Evolutionary conservation across 164 flowering plant species (phyloP), one percentile per base, ranked within the genome.

Genomic region (Chloranthus sessilifolius): DNA sequence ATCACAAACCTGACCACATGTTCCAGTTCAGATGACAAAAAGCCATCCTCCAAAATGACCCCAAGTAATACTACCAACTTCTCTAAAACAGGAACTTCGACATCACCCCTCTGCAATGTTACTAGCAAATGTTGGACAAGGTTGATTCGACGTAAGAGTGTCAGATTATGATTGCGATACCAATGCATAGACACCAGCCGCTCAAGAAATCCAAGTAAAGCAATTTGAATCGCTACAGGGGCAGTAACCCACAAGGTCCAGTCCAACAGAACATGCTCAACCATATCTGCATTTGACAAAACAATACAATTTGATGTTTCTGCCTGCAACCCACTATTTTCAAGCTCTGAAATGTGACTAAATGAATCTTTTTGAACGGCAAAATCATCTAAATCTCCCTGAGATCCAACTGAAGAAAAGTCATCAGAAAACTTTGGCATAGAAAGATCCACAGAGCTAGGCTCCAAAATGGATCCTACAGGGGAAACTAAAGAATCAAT

Each of bases 201-300:
- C 75, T 89, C 99, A 48, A 94, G 95, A 76, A 94, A 94, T 19
- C 88, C 90, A 44, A 94, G 70, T 26, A 94, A 69, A 14, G 97
- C 75, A 74, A 94, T 85, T 63, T 94, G 99, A 61, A 89, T 76
- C 10, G 96, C 63, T 61, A 89, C 71, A 20, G 92, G 80, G 43
- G 96, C 82, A 6, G 75, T 73, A 26, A 94, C 99, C 99, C 99
- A 94, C 63, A 94, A 64, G 19, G 99, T 94, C 99, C 99, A 94
- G 58, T 94, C 99, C 74, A 94, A 66, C 63, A 94, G 66, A 26
- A 94, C 90, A 85, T 94, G 99, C 58, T 94, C 96, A 59, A 89
- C 96, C 99, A 94, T 89, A 58, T 94, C 99, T 19, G 92, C 78
- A 78, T 87, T 94, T 38, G 99, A 82, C 43, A 94, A 68, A 24